Conservation (phyloP, 1,284 basidiomycete genomes). For the Volvariella volvacea region DNA sequence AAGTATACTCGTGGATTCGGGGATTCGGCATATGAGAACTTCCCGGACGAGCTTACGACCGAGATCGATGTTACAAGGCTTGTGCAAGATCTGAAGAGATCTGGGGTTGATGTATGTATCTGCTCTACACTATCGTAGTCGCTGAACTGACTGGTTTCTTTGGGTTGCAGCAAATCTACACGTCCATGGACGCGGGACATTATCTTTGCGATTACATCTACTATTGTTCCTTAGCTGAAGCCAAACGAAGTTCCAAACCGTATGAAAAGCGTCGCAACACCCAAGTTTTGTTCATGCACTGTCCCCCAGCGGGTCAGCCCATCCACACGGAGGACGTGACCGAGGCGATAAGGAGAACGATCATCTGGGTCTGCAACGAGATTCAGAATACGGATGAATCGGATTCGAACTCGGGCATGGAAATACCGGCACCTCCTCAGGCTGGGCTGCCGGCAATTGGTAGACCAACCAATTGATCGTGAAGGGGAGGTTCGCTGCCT, state of each 20-base stretch:
- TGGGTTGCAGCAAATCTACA: conserved; percentile 50
- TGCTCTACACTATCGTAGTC: background rate
- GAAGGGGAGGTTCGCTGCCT: no score
- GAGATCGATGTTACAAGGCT: conserved; percentile 37
- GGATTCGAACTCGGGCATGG: background rate
- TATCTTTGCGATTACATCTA: conserved; percentile 73
- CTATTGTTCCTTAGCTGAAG: conserved; percentile 69
- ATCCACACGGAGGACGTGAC: conserved; percentile 58
- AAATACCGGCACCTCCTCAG: no score
- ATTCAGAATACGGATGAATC: conserved; percentile 10
- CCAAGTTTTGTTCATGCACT: conserved; percentile 66
- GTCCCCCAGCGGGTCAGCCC: conserved; percentile 58
- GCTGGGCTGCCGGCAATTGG: no score
- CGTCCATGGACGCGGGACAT: conserved; percentile 70
- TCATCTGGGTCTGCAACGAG: conserved; percentile 50
- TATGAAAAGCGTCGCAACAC: conserved; percentile 49
- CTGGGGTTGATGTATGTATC: conserved; percentile 48
- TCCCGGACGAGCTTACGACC: conserved; percentile 36
- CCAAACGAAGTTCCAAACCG: conserved; percentile 43
- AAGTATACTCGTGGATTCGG: conserved; percentile 34
- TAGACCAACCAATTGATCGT: no score
- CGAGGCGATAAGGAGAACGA: conserved; percentile 51
- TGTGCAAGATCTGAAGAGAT: conserved; percentile 50
- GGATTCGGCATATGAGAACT: conserved; percentile 28
- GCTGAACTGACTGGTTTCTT: no score